Percentiles rank a stretch among this genome's conserved stretches.
Conservation (phyloP, 306 rosid species). For the Ormosia emarginata region DNA sequence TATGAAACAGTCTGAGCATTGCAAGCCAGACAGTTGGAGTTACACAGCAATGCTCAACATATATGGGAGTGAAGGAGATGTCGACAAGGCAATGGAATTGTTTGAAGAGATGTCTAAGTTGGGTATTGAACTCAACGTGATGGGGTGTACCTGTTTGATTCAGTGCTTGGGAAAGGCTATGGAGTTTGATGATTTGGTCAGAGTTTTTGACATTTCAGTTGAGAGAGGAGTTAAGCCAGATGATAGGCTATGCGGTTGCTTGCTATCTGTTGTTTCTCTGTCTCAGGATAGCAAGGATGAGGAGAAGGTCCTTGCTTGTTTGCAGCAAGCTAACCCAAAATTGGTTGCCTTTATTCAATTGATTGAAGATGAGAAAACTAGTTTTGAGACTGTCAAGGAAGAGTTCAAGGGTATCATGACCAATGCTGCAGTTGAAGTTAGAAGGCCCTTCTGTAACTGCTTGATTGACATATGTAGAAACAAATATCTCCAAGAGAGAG, state of each 20-base stretch:
- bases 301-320: constrained; percentile 61
- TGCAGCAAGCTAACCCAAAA: constrained; percentile 71
- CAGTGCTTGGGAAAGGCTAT: constrained; percentile 84
- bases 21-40: constrained; percentile 79
- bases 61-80: constrained; percentile 77
- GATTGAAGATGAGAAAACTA: constrained; percentile 46
- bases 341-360: constrained; percentile 50
- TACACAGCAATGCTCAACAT: constrained; percentile 94
- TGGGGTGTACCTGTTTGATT: constrained; percentile 93
- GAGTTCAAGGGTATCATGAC: constrained; percentile 61
- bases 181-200: constrained; percentile 60
- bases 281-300: constrained; percentile 54
- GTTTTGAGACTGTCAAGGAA: constrained; percentile 61
- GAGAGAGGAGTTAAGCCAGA: constrained; percentile 70
- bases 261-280: constrained; percentile 68
- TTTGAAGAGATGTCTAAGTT: constrained; percentile 72
- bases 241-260: constrained; percentile 80
- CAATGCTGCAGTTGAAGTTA: constrained; percentile 54
- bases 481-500: constrained; percentile 61
- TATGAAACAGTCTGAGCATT: constrained; percentile 62
- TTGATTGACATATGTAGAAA: constrained; percentile 84
- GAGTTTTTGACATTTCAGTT: constrained; percentile 51
- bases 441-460: constrained; percentile 94
- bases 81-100: constrained; percentile 60
- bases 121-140: constrained; percentile 73